Percentiles rank a stretch among this genome's conserved stretches.
phyloP scores from a whole-genome alignment of 75 land plant genomes.

The Azolla pinnata region DNA sequence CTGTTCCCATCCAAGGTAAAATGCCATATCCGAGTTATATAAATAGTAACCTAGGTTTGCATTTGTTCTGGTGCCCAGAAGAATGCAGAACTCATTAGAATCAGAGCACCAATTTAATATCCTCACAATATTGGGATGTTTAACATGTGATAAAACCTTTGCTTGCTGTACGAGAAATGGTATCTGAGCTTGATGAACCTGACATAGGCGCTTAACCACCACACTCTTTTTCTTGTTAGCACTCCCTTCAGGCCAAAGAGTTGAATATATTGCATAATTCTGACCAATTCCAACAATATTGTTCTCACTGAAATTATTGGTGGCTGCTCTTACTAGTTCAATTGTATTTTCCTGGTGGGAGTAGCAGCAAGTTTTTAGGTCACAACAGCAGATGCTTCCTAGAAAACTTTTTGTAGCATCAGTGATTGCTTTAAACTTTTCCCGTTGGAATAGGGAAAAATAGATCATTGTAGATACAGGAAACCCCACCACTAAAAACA shows the following conservation, averaged over 20 bases:
- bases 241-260: neutral
- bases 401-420: neutral
- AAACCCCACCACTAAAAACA: neutral
- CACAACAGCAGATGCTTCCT: neutral
- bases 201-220: neutral
- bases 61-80: neutral
- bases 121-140: neutral
- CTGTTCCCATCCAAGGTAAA: neutral
- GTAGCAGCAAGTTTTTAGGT: neutral
- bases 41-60: neutral
- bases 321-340: neutral
- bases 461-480: neutral
- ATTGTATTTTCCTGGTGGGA: neutral
- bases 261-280: neutral
- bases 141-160: neutral
- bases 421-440: neutral
- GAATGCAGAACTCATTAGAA: neutral
- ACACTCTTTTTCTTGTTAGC: neutral
- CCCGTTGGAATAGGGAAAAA: neutral
- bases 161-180: neutral
- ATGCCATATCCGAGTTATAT: neutral
- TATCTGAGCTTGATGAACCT: neutral
- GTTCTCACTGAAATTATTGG: neutral
- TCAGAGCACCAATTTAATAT: neutral
- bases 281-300: neutral